Base-by-base conservation (phyloP, 2,329 filamentous ascomycete genomes). In the Ophiosphaerella herpotricha region DNA sequence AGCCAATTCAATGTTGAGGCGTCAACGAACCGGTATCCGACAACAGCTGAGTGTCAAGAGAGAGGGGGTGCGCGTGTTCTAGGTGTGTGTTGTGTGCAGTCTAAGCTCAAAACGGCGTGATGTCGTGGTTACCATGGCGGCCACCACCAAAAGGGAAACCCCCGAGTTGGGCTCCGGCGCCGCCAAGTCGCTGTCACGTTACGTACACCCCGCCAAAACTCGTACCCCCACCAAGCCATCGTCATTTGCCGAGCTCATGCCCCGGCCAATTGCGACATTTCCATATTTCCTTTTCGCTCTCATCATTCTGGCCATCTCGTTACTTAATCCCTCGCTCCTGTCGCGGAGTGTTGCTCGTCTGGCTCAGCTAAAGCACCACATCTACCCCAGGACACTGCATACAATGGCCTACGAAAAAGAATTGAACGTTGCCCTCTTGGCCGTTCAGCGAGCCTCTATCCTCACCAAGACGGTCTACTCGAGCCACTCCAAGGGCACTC, bases 401-500 rank as follows among this genome's bases (percentile, higher is more conserved):
- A 71, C 62, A 59, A 74, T 75, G 68, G 68, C 69, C 40, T 96
- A 94, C 80, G 79, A 83, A 51, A 84, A 86, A 58, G 92, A 97
- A 78, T 85, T 94, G 63, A 80, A 87, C 67, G 83, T 96, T 47
- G 92, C 92, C 55, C 87, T 93, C 72, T 85, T 96, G 37, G 91
- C 92, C 54, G 92, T 96, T 49, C 91, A 96, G 78, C 85, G 92
- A 58, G 92, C 89, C 23, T 79, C 85, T 18, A 79, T 91, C 58
- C 82, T 91, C 50, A 91, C 89, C 43, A 88, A 90, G 74, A 83
- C 83, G 55, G 89, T 91, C 70, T 90, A 89, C 79, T 81, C 91
- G 77, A 89, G 93, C 64, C 94, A 93, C 76, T 88, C 91, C 65
- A 97, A 97, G 78, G 93, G 93, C 63, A 97, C 94, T 39, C 82